phyloP scores from a whole-genome alignment of 768 basidiomycete genomes.

The Mycena amicta region DNA sequence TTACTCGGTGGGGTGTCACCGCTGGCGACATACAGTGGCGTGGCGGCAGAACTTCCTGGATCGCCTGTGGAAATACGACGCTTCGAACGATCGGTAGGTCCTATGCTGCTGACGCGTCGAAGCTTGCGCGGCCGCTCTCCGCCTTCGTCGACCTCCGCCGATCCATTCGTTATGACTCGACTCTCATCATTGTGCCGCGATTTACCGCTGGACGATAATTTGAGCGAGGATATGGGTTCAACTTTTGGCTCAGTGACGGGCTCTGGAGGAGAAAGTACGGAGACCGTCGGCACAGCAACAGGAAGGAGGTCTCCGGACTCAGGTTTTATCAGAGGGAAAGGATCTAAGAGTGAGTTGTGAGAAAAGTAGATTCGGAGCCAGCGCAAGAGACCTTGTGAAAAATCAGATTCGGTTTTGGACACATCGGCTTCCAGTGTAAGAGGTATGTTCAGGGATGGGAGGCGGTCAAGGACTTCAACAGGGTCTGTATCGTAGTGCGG shows the following conservation, averaged over 20 bases:
- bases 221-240: background rate
- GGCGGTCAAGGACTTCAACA: background rate
- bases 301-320: too few species aligned
- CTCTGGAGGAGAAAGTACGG: too few species aligned
- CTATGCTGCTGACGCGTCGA: slow-evolving; percentile 15
- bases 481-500: background rate
- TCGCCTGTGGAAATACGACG: background rate
- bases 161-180: too few species aligned
- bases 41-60: slow-evolving; percentile 13
- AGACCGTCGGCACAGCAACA: too few species aligned
- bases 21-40: slow-evolving; percentile 15
- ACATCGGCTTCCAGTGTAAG: background rate
- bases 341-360: background rate
- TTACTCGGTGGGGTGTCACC: slow-evolving; percentile 15
- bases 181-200: slow-evolving; percentile 2
- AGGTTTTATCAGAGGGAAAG: background rate
- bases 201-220: background rate
- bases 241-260: background rate
- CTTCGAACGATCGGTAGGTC: slow-evolving; percentile 2
- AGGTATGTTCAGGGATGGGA: background rate
- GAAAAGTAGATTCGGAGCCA: background rate
- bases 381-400: background rate
- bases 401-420: background rate
- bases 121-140: slow-evolving; percentile 14
- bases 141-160: background rate